Evolutionary conservation across 306 rosid species (phyloP).

Genomic region (Quercus aquifolioides): DNA sequence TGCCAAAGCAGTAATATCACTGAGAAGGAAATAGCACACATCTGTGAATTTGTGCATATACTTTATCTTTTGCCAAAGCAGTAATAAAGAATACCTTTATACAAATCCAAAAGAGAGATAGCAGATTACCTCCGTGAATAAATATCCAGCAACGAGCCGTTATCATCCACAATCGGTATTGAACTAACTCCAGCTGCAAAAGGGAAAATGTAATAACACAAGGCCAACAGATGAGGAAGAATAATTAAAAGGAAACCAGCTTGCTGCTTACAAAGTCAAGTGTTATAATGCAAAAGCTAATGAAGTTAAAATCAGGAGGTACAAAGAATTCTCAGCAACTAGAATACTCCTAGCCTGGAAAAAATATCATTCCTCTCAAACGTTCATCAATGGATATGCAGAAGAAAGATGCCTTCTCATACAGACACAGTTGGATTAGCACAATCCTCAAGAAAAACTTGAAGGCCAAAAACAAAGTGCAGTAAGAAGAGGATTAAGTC

Average conservation of each 20-base stretch:
- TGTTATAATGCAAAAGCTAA: background rate
- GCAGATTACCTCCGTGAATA: conserved; percentile 67
- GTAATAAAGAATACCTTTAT: background rate
- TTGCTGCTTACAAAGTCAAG: conserved; percentile 7
- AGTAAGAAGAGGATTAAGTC: background rate
- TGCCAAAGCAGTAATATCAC: conserved; percentile 91
- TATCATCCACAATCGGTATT: conserved; percentile 76
- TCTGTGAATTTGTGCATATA: conserved; percentile 3
- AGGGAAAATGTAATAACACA: conserved; percentile 21
- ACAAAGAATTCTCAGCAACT: background rate
- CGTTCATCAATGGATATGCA: background rate
- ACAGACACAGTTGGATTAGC: background rate
- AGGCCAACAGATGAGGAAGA: conserved; percentile 17
- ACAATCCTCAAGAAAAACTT: background rate
- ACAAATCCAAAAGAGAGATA: background rate
- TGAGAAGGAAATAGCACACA: conserved; percentile 28
- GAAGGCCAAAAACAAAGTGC: background rate
- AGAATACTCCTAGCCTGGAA: background rate
- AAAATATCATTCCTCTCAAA: conserved; percentile 5
- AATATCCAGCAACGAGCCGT: conserved; percentile 70
- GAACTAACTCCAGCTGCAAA: conserved; percentile 80
- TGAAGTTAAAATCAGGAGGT: background rate
- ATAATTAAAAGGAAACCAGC: conserved; percentile 9
- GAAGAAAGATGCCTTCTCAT: conserved; percentile 14
- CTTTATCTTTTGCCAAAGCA: too few relatives aligned